phyloP scores from a whole-genome alignment of 1,284 basidiomycete genomes.

The Phlebopus sp. region DNA sequence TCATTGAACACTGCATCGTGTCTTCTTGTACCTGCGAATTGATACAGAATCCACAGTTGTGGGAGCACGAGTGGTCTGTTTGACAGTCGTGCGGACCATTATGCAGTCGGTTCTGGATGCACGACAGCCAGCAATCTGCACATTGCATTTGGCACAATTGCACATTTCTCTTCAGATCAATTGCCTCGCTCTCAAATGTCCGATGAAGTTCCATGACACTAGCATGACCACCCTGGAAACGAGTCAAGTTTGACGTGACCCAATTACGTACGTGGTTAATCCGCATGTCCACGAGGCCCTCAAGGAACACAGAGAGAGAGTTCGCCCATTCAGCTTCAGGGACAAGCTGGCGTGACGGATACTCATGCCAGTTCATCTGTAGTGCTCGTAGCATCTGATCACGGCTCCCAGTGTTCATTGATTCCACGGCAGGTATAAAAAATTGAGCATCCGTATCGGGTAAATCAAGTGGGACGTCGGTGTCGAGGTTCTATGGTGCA shows the following conservation, averaged over 20 bases:
- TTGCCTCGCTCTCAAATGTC: constrained; percentile 37
- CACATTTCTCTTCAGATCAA: constrained; percentile 44
- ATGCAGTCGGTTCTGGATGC: constrained; percentile 45
- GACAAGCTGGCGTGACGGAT: constrained; percentile 30
- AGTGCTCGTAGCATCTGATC: constrained; percentile 32
- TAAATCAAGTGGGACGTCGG: constrained; percentile 36
- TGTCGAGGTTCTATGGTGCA: constrained; percentile 59
- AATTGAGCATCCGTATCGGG: constrained; percentile 38
- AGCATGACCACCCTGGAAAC: constrained; percentile 44
- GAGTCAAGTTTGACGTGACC: constrained; percentile 45
- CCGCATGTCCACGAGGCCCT: constrained; percentile 38
- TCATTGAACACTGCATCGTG: constrained; percentile 37
- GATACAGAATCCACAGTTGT: constrained; percentile 42
- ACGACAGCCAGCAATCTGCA: constrained; percentile 47
- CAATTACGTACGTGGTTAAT: constrained; percentile 46
- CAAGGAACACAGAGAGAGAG: constrained; percentile 38
- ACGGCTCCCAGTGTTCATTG: constrained; percentile 14
- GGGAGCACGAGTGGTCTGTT: constrained; percentile 45
- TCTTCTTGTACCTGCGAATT: constrained; percentile 18
- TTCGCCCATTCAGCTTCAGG: constrained; percentile 44
- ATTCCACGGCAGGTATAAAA: constrained; percentile 30
- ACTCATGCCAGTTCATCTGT: constrained; percentile 33
- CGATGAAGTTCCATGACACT: constrained; percentile 47
- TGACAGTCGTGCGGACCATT: constrained; percentile 44
- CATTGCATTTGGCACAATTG: constrained; percentile 50